A percentile compares a stretch with the other conserved stretches of the same genome.
Conservation (phyloP, 2,329 filamentous ascomycete species). For the Teratosphaeria nubilosa region DNA sequence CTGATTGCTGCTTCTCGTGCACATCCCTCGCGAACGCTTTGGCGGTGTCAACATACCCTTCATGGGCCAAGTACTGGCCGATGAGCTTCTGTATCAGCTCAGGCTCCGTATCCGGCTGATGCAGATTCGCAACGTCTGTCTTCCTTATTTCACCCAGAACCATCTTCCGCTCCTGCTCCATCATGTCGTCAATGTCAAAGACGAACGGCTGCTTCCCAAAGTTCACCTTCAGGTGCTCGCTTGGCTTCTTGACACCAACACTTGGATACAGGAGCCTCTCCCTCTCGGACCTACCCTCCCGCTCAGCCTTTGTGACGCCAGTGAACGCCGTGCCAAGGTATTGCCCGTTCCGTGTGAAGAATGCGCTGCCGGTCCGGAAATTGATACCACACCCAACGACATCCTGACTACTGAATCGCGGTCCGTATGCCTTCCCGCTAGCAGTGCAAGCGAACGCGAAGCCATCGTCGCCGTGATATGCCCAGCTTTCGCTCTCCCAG, state of each 20-base stretch:
- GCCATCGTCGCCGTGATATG: constrained; percentile 58
- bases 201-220: constrained; percentile 66
- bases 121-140: constrained; percentile 49
- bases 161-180: constrained; percentile 54
- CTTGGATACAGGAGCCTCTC: constrained; percentile 47
- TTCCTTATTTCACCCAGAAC: constrained; percentile 53
- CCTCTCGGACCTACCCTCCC: constrained; percentile 34
- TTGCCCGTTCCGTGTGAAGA: constrained; percentile 57
- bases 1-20: constrained; percentile 57
- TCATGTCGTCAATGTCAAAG: constrained; percentile 82
- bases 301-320: constrained; percentile 48
- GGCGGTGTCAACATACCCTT: constrained; percentile 90
- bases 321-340: constrained; percentile 58
- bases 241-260: constrained; percentile 56
- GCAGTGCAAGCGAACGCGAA: constrained; percentile 51
- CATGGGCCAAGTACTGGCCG: constrained; percentile 83
- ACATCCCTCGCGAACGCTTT: constrained; percentile 73
- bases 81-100: constrained; percentile 73
- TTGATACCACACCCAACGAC: constrained; percentile 57
- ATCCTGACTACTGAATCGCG: constrained; percentile 49
- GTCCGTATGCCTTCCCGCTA: constrained; percentile 49
- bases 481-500: constrained; percentile 57
- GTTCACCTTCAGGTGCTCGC: constrained; percentile 49
- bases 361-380: constrained; percentile 50
- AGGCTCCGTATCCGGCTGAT: constrained; percentile 58